Conservation (phyloP, 768 basidiomycete species). For the Coprinopsis cinerea region DNA sequence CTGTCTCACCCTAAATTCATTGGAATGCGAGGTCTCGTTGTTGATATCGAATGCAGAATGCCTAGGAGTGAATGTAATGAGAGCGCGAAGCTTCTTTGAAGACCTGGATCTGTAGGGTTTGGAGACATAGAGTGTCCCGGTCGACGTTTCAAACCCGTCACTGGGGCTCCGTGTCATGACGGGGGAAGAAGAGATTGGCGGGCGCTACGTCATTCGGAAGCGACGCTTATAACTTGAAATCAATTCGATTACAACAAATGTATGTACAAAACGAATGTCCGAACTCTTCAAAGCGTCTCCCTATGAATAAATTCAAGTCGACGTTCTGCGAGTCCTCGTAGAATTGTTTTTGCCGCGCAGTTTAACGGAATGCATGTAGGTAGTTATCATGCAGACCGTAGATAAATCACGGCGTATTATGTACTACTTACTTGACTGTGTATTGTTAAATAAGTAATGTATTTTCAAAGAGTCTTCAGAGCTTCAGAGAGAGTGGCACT, state of each 20-base stretch:
- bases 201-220: not conserved
- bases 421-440: not conserved
- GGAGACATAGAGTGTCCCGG: constrained; percentile 69
- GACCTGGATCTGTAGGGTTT: constrained; percentile 69
- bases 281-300: constrained; percentile 14
- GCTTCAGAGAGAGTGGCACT: too few species aligned
- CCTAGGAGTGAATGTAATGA: constrained; percentile 83
- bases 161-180: not conserved
- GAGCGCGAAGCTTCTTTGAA: constrained; percentile 73
- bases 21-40: constrained; percentile 66
- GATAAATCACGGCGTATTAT: constrained; percentile 15
- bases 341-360: constrained; percentile 13
- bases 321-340: constrained; percentile 13
- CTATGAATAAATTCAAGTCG: constrained; percentile 3
- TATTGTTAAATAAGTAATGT: not conserved
- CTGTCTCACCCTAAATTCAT: constrained; percentile 71
- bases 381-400: constrained; percentile 9
- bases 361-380: constrained; percentile 15
- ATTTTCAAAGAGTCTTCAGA: not conserved
- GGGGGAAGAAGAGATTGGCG: not conserved
- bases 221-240: too few species aligned
- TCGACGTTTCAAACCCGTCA: constrained; percentile 42
- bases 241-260: not conserved
- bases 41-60: constrained; percentile 79
- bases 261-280: not conserved